Percentiles rank a stretch among this genome's conserved stretches.
Evolutionary conservation across 2,329 filamentous ascomycete species (phyloP).

Genomic region (Fusarium poae): DNA sequence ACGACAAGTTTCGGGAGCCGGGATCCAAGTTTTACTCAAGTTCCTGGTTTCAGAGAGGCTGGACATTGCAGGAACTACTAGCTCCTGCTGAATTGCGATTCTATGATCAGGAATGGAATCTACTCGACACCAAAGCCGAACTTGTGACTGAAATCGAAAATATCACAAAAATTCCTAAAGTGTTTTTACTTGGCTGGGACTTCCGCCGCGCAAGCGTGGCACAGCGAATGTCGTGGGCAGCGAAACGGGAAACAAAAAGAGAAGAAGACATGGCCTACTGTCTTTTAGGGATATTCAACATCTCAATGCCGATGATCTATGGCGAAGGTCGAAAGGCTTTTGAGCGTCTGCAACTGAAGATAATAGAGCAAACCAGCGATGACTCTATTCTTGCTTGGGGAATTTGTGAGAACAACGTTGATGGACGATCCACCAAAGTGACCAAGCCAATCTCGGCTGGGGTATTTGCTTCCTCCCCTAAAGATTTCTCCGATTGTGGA

Average conservation of each 20-base stretch:
- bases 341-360: slow-evolving; percentile 9
- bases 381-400: slow-evolving; percentile 19
- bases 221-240: slow-evolving; percentile 20
- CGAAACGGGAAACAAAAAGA: slow-evolving; percentile 4
- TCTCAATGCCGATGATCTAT: slow-evolving; percentile 16
- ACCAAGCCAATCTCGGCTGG: background rate
- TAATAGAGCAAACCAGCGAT: slow-evolving; percentile 10
- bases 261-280: slow-evolving; percentile 17
- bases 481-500: background rate
- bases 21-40: slow-evolving; percentile 1
- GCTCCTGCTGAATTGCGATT: background rate
- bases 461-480: slow-evolving; percentile 5
- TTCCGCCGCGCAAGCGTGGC: slow-evolving; percentile 8
- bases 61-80: slow-evolving; percentile 14
- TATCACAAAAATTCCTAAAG: background rate
- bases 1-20: background rate
- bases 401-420: background rate
- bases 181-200: slow-evolving; percentile 13
- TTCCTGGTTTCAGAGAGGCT: slow-evolving; percentile 15
- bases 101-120: background rate
- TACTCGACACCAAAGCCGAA: background rate
- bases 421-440: accelerated
- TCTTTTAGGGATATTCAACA: slow-evolving; percentile 4
- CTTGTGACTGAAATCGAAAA: background rate
- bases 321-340: slow-evolving; percentile 1